Conservation (phyloP, 306 rosid species). For the Gastrolobium bilobum region DNA sequence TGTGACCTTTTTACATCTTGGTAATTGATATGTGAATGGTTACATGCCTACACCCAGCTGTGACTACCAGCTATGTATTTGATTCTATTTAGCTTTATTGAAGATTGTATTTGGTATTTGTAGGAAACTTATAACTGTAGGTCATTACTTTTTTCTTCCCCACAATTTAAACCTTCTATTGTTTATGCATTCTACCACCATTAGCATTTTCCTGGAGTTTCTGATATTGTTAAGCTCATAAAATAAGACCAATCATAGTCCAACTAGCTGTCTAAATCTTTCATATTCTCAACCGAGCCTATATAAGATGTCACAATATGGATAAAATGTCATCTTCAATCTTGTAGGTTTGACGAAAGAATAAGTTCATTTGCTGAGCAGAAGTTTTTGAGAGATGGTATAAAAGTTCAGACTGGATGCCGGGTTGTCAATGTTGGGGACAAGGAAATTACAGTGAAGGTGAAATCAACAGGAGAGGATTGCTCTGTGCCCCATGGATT, state of each 20-base stretch:
- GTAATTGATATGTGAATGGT: neutral
- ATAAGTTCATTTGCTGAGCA: constrained; percentile 90
- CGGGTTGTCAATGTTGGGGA: constrained; percentile 83
- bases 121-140: constrained; percentile 11
- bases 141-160: neutral
- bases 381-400: constrained; percentile 87
- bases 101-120: constrained; percentile 36
- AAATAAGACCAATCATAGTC: constrained; percentile 26
- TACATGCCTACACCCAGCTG: neutral
- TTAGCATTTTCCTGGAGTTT: constrained; percentile 35
- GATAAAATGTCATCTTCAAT: constrained; percentile 32
- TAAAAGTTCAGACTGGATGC: constrained; percentile 90
- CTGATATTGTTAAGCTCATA: constrained; percentile 7
- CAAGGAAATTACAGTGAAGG: constrained; percentile 76
- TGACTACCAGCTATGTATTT: constrained; percentile 4
- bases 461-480: constrained; percentile 74
- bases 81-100: constrained; percentile 12
- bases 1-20: constrained; percentile 12
- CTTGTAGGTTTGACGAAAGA: constrained; percentile 93
- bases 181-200: constrained; percentile 21
- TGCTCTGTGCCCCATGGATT: constrained; percentile 86
- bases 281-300: constrained; percentile 11
- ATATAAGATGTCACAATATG: constrained; percentile 12
- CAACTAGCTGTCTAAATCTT: constrained; percentile 3
- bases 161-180: constrained; percentile 22